Evolutionary conservation across 2,329 filamentous ascomycete species (phyloP).

Genomic region (Lachnellula arida): DNA sequence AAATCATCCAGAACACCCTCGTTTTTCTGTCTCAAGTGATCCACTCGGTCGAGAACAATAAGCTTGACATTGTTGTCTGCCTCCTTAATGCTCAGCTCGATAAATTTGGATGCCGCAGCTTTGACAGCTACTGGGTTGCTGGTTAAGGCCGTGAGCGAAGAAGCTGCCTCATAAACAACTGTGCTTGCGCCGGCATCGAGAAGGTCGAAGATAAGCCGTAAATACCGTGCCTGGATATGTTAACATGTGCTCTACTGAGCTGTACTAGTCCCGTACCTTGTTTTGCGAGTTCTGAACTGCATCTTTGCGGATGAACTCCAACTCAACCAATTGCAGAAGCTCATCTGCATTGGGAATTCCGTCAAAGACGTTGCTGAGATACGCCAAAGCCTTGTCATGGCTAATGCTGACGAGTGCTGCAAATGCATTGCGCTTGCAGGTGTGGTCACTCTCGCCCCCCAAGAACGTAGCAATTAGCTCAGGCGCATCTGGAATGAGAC

Average conservation of each 20-base stretch:
- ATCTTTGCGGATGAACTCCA: slow-evolving; percentile 98
- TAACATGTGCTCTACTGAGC: slow-evolving; percentile 20
- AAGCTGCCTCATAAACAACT: slow-evolving; percentile 95
- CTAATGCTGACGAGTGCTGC: slow-evolving; percentile 85
- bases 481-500: slow-evolving; percentile 89
- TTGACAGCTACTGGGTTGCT: slow-evolving; percentile 97
- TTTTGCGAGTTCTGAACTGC: slow-evolving; percentile 91
- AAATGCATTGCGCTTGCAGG: slow-evolving; percentile 97
- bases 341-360: slow-evolving; percentile 93
- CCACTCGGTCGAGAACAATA: slow-evolving; percentile 91
- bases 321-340: slow-evolving; percentile 83
- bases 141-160: slow-evolving; percentile 87
- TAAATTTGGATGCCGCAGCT: slow-evolving; percentile 91
- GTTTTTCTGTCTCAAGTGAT: slow-evolving; percentile 80
- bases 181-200: slow-evolving; percentile 90
- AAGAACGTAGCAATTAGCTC: slow-evolving; percentile 89
- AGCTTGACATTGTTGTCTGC: slow-evolving; percentile 99
- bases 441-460: slow-evolving; percentile 84
- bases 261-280: slow-evolving; percentile 55
- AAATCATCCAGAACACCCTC: slow-evolving; percentile 89
- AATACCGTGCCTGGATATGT: slow-evolving; percentile 67
- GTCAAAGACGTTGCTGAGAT: slow-evolving; percentile 85
- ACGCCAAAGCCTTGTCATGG: slow-evolving; percentile 86
- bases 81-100: slow-evolving; percentile 95
- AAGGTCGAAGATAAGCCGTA: slow-evolving; percentile 93